Percentiles rank a stretch among this genome's conserved stretches.
These are phyloP conservation scores for Microsporum audouinii DNA, from an alignment of 2,329 filamentous ascomycete species.

Conservation along the genomic window DNA sequence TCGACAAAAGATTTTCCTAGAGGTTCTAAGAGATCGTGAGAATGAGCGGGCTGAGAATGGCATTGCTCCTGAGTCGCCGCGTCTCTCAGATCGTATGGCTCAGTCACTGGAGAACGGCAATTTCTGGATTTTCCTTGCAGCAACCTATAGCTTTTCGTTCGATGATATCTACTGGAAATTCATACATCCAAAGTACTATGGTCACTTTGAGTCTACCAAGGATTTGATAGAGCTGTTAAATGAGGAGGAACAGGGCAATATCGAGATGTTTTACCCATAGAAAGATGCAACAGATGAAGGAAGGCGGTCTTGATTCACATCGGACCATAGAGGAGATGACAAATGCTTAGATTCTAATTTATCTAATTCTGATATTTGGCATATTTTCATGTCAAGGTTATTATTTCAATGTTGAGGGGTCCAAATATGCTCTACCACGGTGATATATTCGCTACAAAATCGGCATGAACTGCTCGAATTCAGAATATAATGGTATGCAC, in stretches of 20 bases:
- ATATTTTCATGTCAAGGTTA: no score
- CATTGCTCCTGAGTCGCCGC: constrained; percentile 6
- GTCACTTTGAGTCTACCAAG: constrained; percentile 18
- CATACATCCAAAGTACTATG: constrained; percentile 20
- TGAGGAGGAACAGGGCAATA: constrained; percentile 17
- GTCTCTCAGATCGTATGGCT: constrained; percentile 19
- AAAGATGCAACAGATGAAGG: constrained; percentile 19
- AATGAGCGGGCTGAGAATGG: not conserved
- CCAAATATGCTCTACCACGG: no score
- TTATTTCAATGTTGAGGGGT: no score
- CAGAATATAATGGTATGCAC: no score
- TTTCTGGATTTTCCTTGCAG: constrained; percentile 23
- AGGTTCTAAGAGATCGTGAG: constrained; percentile 16
- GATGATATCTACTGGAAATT: constrained; percentile 24
- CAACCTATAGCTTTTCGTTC: constrained; percentile 19
- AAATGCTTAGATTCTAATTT: constrained; percentile 2
- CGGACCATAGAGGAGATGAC: constrained; percentile 17
- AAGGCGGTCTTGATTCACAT: constrained; percentile 15
- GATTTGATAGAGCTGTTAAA: constrained; percentile 16
- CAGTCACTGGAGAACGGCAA: constrained; percentile 18
- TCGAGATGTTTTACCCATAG: constrained; percentile 18
- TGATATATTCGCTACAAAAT: no score
- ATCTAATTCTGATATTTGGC: no score
- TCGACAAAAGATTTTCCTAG: constrained; percentile 16
- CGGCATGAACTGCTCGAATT: no score